Conservation (phyloP, 805 yeast species). For the Candida orba region DNA sequence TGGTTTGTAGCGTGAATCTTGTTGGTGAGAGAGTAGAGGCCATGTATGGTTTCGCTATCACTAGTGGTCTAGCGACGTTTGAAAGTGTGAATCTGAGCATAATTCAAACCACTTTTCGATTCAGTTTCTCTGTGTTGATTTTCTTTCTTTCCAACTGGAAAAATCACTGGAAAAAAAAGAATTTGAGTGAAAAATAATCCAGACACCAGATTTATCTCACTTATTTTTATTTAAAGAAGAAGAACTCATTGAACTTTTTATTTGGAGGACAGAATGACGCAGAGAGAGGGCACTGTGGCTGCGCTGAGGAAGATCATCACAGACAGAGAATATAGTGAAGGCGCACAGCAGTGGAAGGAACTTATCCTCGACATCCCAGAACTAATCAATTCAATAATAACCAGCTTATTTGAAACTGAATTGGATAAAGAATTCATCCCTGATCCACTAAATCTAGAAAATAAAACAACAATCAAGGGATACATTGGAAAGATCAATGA, state of each 20-base stretch:
- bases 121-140: neutral
- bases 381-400: slow-evolving; percentile 8
- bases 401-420: slow-evolving; percentile 1
- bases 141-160: neutral
- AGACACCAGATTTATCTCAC: slow-evolving; percentile 4
- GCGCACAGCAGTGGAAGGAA: slow-evolving; percentile 3
- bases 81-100: slow-evolving; percentile 3
- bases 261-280: neutral
- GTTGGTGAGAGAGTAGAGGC: no score
- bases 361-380: slow-evolving; percentile 8
- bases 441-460: slow-evolving; percentile 8
- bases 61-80: neutral
- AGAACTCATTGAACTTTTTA: no score
- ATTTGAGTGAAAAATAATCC: neutral
- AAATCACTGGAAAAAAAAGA: slow-evolving; percentile 1
- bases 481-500: slow-evolving; percentile 6
- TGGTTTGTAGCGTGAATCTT: no score
- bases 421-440: slow-evolving; percentile 1
- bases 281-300: neutral
- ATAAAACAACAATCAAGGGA: slow-evolving; percentile 4
- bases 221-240: no score
- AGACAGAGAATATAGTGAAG: neutral
- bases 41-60: slow-evolving; percentile 1
- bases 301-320: slow-evolving; percentile 1
- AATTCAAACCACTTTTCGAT: neutral